Evolutionary conservation across 108 stramenopile species (phyloP), one percentile per base, ranked within the genome.

Genomic region (Cylindrotheca closterium): DNA sequence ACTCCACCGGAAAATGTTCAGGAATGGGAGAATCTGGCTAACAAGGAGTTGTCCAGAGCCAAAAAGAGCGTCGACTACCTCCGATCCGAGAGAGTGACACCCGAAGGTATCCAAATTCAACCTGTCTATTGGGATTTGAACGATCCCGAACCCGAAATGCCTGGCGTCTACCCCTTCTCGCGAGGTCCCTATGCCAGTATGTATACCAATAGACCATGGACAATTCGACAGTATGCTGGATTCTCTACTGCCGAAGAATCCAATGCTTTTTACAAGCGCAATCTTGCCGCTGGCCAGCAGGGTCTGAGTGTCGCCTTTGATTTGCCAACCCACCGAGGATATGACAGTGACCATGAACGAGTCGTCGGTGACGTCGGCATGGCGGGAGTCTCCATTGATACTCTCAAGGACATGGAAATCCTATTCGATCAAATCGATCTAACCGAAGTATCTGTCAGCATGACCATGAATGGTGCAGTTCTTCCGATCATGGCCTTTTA

Each of bases 391-490:
- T 79, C 96, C 47, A 89, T 99, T 33, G 96, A 96, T 74, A 79
- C 89, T 0, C 78, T 99, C 15, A 82, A 95, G 51, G 98, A 99
- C 74, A 96, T 97, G 94, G 96, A 97, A 70, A 80, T 96, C 34
- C 80, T 99, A 5, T 99, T 99, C 74, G 92, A 96, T 64, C 93
- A 89, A 47, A 99, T 99, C 54, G 95, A 95, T 24, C 81, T 99
- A 37, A 96, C 93, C 67, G 77, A 95, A 31, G 87, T 96, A 58
- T 86, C 83, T 30, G 96, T 99, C n/a, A 88, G 85, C 31, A 98
- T 99, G 88, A 97, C 97, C 1, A 99, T 99, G 99, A 99, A 99
- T 79, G 99, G 99, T 17, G 99, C 97, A 4, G 97, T 86, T 32
- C 94, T 88, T 24, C 99, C 99, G 1, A 75, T 88, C 18, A 68